Evolutionary conservation across 2,329 filamentous ascomycete species (phyloP), one percentile per base, ranked within the genome.

Genomic region (Anthostomella pinea): DNA sequence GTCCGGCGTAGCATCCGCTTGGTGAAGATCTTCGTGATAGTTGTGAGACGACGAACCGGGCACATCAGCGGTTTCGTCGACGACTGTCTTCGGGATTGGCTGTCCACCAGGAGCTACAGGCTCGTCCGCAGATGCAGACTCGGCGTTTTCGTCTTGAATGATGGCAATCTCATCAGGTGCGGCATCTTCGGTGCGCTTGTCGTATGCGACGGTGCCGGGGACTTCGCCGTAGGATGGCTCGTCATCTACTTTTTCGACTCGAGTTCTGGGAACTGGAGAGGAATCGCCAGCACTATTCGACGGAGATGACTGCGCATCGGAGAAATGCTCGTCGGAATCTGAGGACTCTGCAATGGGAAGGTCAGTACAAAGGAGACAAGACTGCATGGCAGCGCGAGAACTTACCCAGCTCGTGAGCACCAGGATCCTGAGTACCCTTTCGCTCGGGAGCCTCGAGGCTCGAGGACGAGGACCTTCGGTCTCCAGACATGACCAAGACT

Each of bases 261-360:
- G 64, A 16, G 75, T 79, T 44, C 66, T 71, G n/a, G 77, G 79
- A 35, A 80, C 72, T 14, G 77, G 73, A 10, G 74, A 75, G 43
- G 56, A 60, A 25, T 59, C 53, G 5, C 59, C 63, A 7, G 63
- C 67, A 56, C 61, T 74, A 24, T 48, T 46, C 8, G 33, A 48
- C 52, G 61, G 39, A 56, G 67, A 71, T 21, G 78, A 81, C 36
- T 75, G 75, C 21, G 81, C 80, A 57, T 85, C 81, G 33, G 77
- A 83, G 60, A 82, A 85, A 62, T 84, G 81, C 49, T 85, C 81
- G 29, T 84, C 81, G 18, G 78, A 82, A 45, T 83, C 81, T 31
- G 79, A 81, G 19, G 46, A 45, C 38, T 43, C 52, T 56, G 30
- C 14, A 24, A 22, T 15, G 34, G 15, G 15, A 21, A 28, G 23